phyloP scores from a whole-genome alignment of 75 land plant genomes.

The Ceratopteris richardii region DNA sequence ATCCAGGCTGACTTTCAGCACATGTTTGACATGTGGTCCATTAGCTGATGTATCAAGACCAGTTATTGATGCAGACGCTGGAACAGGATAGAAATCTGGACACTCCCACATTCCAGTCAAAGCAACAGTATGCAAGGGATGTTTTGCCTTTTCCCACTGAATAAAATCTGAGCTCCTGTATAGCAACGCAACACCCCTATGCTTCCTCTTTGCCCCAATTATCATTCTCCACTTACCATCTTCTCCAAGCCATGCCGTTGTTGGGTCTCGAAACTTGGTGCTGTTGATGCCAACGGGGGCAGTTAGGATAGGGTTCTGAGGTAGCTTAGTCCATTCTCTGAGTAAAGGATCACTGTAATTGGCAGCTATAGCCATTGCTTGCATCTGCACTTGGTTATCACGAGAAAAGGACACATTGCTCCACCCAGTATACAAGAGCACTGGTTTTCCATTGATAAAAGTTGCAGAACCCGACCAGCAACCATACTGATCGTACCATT shows the following conservation, averaged over 20 bases:
- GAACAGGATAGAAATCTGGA: slow-evolving; percentile 38
- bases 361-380: slow-evolving; percentile 27
- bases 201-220: slow-evolving; percentile 20
- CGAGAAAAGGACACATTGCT: slow-evolving; percentile 27
- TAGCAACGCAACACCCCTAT: slow-evolving; percentile 23
- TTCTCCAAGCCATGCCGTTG: slow-evolving; percentile 34
- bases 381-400: slow-evolving; percentile 11
- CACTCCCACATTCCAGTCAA: slow-evolving; percentile 36
- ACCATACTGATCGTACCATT: slow-evolving; percentile 74
- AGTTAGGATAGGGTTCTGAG: slow-evolving; percentile 30
- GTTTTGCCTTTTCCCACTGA: slow-evolving; percentile 19
- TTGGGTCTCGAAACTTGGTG: slow-evolving; percentile 34
- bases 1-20: slow-evolving; percentile 33
- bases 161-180: slow-evolving; percentile 23
- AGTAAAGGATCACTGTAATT: slow-evolving; percentile 28
- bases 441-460: slow-evolving; percentile 38
- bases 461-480: slow-evolving; percentile 90
- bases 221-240: slow-evolving; percentile 28
- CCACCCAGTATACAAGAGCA: slow-evolving; percentile 76
- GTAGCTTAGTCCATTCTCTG: slow-evolving; percentile 23
- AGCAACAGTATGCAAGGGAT: slow-evolving; percentile 10
- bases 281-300: slow-evolving; percentile 11
- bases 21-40: neutral
- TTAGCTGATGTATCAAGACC: neutral
- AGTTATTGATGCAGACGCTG: neutral